These are phyloP conservation scores for Pichia exigua DNA, from an alignment of 805 yeast species.

Conservation along the genomic window DNA sequence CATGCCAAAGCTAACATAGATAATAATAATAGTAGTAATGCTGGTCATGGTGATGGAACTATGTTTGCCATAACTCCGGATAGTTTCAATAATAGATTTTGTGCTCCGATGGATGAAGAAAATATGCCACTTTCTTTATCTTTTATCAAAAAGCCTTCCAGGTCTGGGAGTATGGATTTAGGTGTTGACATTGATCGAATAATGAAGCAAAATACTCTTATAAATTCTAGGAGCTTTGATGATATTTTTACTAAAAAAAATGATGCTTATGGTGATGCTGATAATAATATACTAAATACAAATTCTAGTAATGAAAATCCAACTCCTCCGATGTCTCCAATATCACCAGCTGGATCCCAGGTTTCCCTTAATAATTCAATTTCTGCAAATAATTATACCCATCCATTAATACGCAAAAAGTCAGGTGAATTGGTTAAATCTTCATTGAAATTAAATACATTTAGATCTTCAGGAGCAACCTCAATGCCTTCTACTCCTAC, in stretches of 20 bases:
- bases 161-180: slow-evolving; percentile 19
- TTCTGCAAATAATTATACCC: not conserved
- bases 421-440: slow-evolving; percentile 83
- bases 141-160: slow-evolving; percentile 26
- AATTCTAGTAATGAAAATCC: not conserved
- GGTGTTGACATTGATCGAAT: slow-evolving; percentile 20
- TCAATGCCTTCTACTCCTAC: slow-evolving; percentile 52
- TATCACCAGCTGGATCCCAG: not conserved
- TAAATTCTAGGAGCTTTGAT: slow-evolving; percentile 16
- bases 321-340: not conserved
- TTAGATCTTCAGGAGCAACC: slow-evolving; percentile 18
- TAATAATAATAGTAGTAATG: not conserved
- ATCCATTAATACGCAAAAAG: slow-evolving; percentile 63
- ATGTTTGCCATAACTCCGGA: not conserved
- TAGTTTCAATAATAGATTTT: not conserved
- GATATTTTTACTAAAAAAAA: not conserved
- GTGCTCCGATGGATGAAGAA: slow-evolving; percentile 9
- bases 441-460: slow-evolving; percentile 45
- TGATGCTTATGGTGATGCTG: not conserved
- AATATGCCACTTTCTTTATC: slow-evolving; percentile 27
- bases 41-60: slow-evolving; percentile 11
- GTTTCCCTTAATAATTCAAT: not conserved
- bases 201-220: slow-evolving; percentile 27
- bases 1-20: not conserved
- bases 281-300: not conserved